These are phyloP conservation scores for Amanita brunnescens DNA, from an alignment of 768 basidiomycete species.

Conservation along the genomic window DNA sequence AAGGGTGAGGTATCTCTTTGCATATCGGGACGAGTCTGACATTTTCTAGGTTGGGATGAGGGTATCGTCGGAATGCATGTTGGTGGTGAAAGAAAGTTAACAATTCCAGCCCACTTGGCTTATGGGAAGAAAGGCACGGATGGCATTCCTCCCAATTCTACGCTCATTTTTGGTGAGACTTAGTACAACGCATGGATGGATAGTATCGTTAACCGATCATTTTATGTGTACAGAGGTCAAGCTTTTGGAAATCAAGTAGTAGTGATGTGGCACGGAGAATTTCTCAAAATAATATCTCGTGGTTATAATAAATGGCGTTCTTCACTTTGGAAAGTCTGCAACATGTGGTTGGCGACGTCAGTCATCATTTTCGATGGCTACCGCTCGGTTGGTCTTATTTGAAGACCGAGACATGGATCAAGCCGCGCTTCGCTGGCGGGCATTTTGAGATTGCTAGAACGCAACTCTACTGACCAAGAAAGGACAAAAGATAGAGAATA, in stretches of 20 bases:
- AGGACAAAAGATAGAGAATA: no score
- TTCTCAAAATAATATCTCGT: constrained; percentile 1
- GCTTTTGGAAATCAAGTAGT: constrained; percentile 56
- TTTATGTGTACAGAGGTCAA: constrained; percentile 56
- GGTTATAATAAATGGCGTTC: neutral
- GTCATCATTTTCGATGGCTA: no score
- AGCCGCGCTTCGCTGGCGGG: no score
- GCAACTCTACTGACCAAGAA: no score
- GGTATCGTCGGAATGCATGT: constrained; percentile 90
- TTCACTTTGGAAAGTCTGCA: no score
- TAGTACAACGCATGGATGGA: neutral
- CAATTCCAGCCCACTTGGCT: constrained; percentile 59
- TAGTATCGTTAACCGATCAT: neutral
- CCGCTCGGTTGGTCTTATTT: no score
- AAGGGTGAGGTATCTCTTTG: constrained; percentile 45
- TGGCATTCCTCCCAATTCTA: constrained; percentile 76
- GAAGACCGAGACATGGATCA: no score
- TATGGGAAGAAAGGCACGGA: constrained; percentile 55
- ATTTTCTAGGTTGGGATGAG: constrained; percentile 70
- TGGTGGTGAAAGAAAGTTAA: constrained; percentile 78
- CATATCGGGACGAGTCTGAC: neutral
- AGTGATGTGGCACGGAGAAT: neutral
- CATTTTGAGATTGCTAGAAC: no score
- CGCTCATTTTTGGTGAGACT: constrained; percentile 68
- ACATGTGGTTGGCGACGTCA: no score